A percentile compares a stretch with the other conserved stretches of the same genome.
Evolutionary conservation across 2,329 filamentous ascomycete genomes (phyloP).

Genomic region (Colletotrichum viniferum): DNA sequence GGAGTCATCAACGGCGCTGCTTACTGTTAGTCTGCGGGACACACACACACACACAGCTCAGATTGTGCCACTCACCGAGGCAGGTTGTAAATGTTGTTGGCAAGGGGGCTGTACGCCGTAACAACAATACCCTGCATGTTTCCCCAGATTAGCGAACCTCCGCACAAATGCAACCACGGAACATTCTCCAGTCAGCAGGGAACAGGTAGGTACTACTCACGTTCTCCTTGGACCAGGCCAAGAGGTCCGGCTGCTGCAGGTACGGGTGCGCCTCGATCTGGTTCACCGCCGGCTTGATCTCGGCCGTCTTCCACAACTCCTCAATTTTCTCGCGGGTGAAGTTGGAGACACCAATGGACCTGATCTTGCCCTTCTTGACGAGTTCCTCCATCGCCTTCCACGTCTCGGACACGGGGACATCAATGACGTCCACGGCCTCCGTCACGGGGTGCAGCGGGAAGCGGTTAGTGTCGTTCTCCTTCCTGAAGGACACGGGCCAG

Average conservation of each 20-base stretch:
- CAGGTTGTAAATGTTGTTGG: conserved; percentile 52
- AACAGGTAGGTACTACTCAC: neutral
- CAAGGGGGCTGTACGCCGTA: conserved; percentile 65
- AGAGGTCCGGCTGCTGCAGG: conserved; percentile 51
- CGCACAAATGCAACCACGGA: neutral
- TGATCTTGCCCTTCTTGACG: conserved; percentile 56
- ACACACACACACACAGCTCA: neutral
- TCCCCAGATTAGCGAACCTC: neutral
- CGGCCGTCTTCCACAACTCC: conserved; percentile 49
- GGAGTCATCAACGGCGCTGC: conserved; percentile 52
- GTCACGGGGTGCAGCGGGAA: conserved; percentile 45
- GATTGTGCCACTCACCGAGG: conserved; percentile 1
- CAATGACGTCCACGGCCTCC: conserved; percentile 43
- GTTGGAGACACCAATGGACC: conserved; percentile 65
- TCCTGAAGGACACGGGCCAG: conserved; percentile 52
- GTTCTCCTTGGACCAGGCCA: conserved; percentile 54
- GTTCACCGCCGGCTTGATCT: conserved; percentile 54
- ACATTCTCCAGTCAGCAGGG: neutral
- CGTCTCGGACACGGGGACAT: conserved; percentile 55
- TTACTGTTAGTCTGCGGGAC: neutral
- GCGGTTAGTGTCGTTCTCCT: conserved; percentile 44
- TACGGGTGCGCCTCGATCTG: conserved; percentile 55
- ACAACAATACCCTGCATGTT: conserved; percentile 50
- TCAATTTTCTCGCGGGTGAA: conserved; percentile 59
- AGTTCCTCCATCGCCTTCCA: conserved; percentile 67